These are phyloP conservation scores for Thalassiosira exigua DNA, from an alignment of 352 stramenopile species.

Conservation along the genomic window DNA sequence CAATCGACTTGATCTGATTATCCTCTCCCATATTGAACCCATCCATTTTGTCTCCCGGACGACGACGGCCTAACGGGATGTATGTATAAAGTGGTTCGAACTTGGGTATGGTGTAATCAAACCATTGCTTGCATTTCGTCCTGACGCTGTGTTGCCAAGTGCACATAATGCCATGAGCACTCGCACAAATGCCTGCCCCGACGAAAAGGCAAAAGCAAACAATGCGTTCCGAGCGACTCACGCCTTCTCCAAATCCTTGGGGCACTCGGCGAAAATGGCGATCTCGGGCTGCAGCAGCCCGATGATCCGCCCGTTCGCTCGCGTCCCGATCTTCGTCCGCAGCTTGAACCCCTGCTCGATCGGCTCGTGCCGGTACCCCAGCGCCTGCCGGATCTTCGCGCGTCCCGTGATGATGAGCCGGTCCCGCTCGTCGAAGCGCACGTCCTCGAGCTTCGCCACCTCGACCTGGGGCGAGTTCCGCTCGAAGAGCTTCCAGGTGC, in stretches of 20 bases:
- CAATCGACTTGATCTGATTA: constrained; percentile 79
- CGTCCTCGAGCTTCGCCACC: constrained; percentile 71
- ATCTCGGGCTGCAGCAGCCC: constrained; percentile 79
- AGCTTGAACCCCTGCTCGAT: constrained; percentile 84
- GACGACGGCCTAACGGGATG: constrained; percentile 80
- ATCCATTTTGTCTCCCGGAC: constrained; percentile 75
- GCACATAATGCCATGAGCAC: no score
- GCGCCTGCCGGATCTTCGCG: constrained; percentile 66
- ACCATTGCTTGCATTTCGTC: constrained; percentile 49
- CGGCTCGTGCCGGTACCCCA: constrained; percentile 43
- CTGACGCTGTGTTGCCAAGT: no score
- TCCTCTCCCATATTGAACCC: constrained; percentile 83
- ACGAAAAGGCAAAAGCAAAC: no score
- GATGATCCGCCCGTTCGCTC: constrained; percentile 73
- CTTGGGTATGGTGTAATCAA: constrained; percentile 61
- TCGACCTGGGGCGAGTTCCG: constrained; percentile 77
- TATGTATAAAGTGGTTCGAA: constrained; percentile 77
- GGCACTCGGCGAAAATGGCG: constrained; percentile 81
- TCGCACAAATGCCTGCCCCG: no score
- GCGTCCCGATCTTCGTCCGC: constrained; percentile 79
- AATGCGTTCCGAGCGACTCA: no score
- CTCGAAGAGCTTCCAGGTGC: constrained; percentile 75
- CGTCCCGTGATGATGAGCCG: constrained; percentile 81
- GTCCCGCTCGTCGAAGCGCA: constrained; percentile 79
- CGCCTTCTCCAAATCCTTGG: constrained; percentile 65